A percentile compares a stretch with the other conserved stretches of the same genome.
These are phyloP conservation scores for Linderina pennispora DNA, from an alignment of 192 early-diverging fungal species.

Conservation along the genomic window DNA sequence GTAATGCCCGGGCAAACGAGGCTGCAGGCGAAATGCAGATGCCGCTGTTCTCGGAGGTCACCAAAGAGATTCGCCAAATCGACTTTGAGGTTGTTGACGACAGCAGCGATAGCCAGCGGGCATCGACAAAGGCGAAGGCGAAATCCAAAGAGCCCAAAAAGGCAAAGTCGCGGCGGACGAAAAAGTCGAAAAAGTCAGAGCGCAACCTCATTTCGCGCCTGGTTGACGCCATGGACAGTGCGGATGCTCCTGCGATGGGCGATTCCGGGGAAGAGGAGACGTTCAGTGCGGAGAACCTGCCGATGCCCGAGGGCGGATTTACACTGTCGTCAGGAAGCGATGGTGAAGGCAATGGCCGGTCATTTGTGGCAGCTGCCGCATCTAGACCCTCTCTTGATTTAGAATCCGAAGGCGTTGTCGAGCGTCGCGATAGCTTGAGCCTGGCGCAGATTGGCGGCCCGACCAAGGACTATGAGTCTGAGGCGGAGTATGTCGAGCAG, in stretches of 20 bases:
- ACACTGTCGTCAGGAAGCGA: constrained; percentile 2
- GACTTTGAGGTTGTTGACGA: background rate
- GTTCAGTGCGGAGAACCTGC: background rate
- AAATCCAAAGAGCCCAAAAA: background rate
- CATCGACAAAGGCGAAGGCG: constrained; percentile 9
- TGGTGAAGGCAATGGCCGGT: background rate
- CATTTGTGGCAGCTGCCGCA: constrained; percentile 8
- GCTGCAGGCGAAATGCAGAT: constrained; percentile 6
- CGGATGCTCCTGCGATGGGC: background rate
- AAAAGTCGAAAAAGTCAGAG: constrained; percentile 17
- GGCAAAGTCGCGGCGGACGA: constrained; percentile 8
- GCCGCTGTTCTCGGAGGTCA: constrained; percentile 31
- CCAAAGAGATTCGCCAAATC: constrained; percentile 1
- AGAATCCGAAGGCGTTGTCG: background rate
- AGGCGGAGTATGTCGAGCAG: background rate
- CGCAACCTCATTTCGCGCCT: constrained; percentile 28
- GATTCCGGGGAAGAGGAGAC: constrained; percentile 2
- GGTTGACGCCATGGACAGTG: constrained; percentile 18
- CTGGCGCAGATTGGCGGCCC: background rate
- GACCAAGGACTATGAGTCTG: background rate
- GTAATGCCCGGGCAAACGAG: constrained; percentile 6
- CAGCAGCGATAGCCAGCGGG: background rate
- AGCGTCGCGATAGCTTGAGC: background rate
- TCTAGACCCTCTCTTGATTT: too few relatives aligned
- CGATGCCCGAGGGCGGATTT: background rate